Conservation (phyloP, 805 yeast genomes). For the Cyberlindnera sargentensis region DNA sequence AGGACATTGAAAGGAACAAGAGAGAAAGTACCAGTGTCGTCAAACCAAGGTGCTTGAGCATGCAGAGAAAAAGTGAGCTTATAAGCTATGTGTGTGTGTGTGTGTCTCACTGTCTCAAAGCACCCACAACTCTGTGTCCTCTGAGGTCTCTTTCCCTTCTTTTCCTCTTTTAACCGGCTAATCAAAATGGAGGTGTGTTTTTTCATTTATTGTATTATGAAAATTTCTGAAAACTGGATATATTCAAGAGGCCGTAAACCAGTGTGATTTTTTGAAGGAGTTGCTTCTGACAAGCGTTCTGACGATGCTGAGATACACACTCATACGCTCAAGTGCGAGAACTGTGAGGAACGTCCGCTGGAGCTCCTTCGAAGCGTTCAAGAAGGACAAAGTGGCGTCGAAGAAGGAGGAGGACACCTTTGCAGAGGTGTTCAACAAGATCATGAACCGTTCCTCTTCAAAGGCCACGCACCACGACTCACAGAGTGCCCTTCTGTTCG, state of each 20-base stretch:
- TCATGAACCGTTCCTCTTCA: neutral
- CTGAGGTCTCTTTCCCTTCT: no score
- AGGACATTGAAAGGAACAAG: neutral
- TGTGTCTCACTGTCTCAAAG: no score
- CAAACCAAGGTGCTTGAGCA: neutral
- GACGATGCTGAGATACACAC: neutral
- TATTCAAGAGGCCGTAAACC: no score
- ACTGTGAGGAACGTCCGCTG: neutral
- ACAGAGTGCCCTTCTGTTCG: conserved; percentile 1
- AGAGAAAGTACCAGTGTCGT: neutral
- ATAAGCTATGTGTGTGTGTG: no score
- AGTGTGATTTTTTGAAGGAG: no score
- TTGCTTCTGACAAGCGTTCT: neutral
- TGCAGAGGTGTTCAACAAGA: conserved; percentile 1
- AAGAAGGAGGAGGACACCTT: conserved; percentile 2
- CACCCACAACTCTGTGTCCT: no score
- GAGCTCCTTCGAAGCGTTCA: neutral
- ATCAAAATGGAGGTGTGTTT: no score
- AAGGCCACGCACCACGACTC: neutral
- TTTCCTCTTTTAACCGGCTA: no score
- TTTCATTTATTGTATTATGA: no score
- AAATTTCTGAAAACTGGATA: no score
- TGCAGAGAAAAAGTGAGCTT: neutral
- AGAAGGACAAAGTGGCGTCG: conserved; percentile 1
- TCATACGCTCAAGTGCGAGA: no score